Evolutionary conservation across 345 rosid genomes (phyloP), one percentile per base, ranked within the genome.

Genomic region (Litchi chinensis): DNA sequence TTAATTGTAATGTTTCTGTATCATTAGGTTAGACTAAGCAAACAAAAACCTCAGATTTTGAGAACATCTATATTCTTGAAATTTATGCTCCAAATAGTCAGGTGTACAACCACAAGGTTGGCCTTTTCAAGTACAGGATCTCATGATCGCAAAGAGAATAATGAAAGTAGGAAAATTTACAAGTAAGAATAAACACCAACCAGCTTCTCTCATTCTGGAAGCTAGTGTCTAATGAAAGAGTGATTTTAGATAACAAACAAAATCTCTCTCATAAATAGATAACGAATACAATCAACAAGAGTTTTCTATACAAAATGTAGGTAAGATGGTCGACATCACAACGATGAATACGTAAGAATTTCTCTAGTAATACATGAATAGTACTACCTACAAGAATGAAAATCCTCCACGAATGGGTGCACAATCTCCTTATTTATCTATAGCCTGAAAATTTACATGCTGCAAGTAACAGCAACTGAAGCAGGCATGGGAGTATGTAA

Each of bases 371-470:
- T 18, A 37, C 21, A 68, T 16, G 73, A 54, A 32, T 1, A 32
- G 21, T 3, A 21, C 16, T 57, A 13, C 54, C 52, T 15, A 76
- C 65, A 76, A 40, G 37, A 67, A 67, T 76, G 22, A 57, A 8
- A 37, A 11, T 39, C 41, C 54, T 22, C 39, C 12, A 28, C 6
- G 44, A 54, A 39, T 52, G 41, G 4, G 71, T 5, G 15, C 7
- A n/a, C 37, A 5, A 11, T 13, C 6, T 21, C 40, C 66, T 77
- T 59, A 68, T 41, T 41, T 10, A 22, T 28, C 22, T 10, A 57
- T 69, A 63, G 46, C 46, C 79, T 69, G 48, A 70, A 68, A 77
- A 67, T 57, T 32, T 68, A 68, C 19, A 37, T 18, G 44, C 0
- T 19, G 18, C 21, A 67, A 15, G 57, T 10, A 37, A 43, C 70